Evolutionary conservation across 1,139 yeast species (phyloP), one percentile per base, ranked within the genome.

Genomic region (Suhomyces anneliseae): DNA sequence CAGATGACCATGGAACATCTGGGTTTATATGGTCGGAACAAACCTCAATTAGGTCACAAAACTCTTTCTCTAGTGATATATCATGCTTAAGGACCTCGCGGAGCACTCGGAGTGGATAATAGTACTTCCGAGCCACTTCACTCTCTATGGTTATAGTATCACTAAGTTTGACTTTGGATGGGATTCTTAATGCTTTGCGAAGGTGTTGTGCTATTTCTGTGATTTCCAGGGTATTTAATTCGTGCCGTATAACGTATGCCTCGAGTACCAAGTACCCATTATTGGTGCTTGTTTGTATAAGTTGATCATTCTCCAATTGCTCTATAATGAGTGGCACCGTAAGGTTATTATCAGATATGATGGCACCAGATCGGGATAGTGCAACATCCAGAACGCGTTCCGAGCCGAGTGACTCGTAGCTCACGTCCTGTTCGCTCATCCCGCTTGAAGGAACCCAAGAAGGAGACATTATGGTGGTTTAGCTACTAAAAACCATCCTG

Each of bases 1-100:
- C 9, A 2, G 54, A 48, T 8, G 65, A 54, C 75, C 75, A 70
- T 0, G 74, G 69, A 5, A 63, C 60, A 40, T 61, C 38, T 1
- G 72, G 71, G 43, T 68, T 65, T 26, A 57, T 43, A 48, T 67
- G 70, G 26, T 44, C 50, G 1, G 72, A 59, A n/a, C 43, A 40
- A 2, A 42, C 45, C n/a, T 40, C 46, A 29, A 45, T 33, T 15
- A 42, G 37, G 11, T 32, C 42, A 32, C 34, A 8, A 31, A 42
- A 44, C 31, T 24, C 15, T 19, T 19, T 19, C 4, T n/a, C 26
- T n/a, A n/a, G 7, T 10, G 19, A 8, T 6, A 31, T 24, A 1
- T n/a, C 27, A 3, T 8, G 8, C 15, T 12, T 35, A 4, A 15
- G 14, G 7, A 40, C 8, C 14, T 10, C 42, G 19, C 29, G 10